Conservation (phyloP, 306 rosid species). For the Vigna angularis region DNA sequence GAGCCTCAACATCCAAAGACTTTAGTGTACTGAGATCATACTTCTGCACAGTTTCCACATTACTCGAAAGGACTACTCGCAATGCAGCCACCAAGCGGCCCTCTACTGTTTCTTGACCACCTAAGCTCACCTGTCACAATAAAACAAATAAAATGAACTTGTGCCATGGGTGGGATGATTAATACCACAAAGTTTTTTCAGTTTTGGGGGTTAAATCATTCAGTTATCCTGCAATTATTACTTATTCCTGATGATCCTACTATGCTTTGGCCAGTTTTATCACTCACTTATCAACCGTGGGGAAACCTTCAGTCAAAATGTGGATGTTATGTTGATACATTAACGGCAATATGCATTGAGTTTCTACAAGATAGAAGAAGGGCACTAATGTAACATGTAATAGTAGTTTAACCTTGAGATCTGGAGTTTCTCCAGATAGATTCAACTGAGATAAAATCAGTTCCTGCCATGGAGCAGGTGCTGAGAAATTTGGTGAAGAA, state of each 20-base stretch:
- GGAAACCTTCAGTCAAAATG: slow-evolving; percentile 1
- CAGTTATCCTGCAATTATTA: slow-evolving; percentile 8
- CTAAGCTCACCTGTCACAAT: slow-evolving; percentile 70
- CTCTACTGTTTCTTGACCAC: slow-evolving; percentile 77
- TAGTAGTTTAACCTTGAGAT: slow-evolving; percentile 72
- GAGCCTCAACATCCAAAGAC: slow-evolving; percentile 80
- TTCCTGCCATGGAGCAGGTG: slow-evolving; percentile 87
- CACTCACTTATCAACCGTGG: background rate
- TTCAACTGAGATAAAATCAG: slow-evolving; percentile 68
- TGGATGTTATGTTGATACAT: slow-evolving; percentile 5
- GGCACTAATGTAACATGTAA: slow-evolving; percentile 17
- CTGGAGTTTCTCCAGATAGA: slow-evolving; percentile 76
- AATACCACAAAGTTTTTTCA: background rate
- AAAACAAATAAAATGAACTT: slow-evolving; percentile 14
- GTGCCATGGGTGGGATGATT: background rate
- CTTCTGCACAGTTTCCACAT: slow-evolving; percentile 59
- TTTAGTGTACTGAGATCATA: slow-evolving; percentile 65
- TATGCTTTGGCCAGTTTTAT: slow-evolving; percentile 9
- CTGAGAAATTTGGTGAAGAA: slow-evolving; percentile 70
- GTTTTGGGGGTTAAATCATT: slow-evolving; percentile 10
- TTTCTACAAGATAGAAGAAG: background rate
- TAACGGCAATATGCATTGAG: background rate
- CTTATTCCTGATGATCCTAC: background rate
- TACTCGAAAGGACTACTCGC: slow-evolving; percentile 67
- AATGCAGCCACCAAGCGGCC: slow-evolving; percentile 91